phyloP scores from a whole-genome alignment of 129 eudicot species.

The Lonicera japonica region DNA sequence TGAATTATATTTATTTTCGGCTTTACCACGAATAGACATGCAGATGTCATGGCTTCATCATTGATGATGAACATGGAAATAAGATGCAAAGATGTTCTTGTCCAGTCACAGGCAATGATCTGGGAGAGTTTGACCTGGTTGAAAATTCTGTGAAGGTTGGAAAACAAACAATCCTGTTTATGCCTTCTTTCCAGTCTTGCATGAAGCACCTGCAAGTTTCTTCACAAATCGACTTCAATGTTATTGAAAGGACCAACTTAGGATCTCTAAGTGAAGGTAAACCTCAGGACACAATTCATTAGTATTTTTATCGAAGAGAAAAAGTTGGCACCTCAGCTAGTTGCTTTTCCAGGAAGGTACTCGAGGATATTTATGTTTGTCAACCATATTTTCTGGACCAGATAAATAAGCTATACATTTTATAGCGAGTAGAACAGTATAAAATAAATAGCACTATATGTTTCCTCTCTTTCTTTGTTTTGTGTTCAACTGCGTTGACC shows the following conservation, averaged over 20 bases:
- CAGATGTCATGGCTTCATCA: slow-evolving; percentile 70
- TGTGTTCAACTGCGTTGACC: neutral
- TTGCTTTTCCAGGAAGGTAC: neutral
- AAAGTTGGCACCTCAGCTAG: neutral
- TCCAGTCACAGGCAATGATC: slow-evolving; percentile 53
- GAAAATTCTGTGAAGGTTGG: slow-evolving; percentile 59
- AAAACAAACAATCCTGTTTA: slow-evolving; percentile 50
- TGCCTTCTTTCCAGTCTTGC: slow-evolving; percentile 68
- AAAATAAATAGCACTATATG: neutral
- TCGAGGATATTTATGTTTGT: too few species aligned
- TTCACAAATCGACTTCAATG: slow-evolving; percentile 47
- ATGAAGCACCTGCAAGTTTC: slow-evolving; percentile 45
- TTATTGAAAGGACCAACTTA: slow-evolving; percentile 77
- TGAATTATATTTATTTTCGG: neutral
- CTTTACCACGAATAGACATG: slow-evolving; percentile 47
- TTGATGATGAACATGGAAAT: slow-evolving; percentile 29
- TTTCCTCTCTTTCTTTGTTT: neutral
- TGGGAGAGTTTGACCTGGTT: slow-evolving; percentile 34
- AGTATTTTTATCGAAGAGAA: neutral
- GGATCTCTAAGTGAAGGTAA: slow-evolving; percentile 82
- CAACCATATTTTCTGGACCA: neutral
- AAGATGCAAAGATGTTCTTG: slow-evolving; percentile 32
- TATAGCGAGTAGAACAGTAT: neutral
- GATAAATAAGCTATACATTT: neutral
- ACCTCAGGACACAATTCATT: neutral